Conservation (phyloP, 2,329 filamentous ascomycete genomes). For the Aspergillus eucalypticola region DNA sequence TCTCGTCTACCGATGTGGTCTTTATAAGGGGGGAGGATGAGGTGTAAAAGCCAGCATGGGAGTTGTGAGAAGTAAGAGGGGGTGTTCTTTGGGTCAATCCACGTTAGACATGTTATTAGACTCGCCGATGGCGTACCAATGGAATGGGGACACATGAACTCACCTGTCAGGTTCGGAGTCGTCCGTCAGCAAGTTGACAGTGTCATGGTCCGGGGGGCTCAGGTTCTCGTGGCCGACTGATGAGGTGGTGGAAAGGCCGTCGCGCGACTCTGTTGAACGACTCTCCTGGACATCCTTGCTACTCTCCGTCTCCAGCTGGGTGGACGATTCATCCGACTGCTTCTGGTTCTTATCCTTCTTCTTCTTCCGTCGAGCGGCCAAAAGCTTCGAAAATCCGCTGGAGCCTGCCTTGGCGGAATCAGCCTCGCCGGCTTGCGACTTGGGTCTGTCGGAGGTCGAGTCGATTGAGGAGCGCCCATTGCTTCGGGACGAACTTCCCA, state of each 20-base stretch:
- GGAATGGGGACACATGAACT: slow-evolving; percentile 15
- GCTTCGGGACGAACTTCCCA: slow-evolving; percentile 34
- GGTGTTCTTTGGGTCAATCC: slow-evolving; percentile 38
- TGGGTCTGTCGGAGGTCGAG: slow-evolving; percentile 40
- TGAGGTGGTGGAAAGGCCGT: slow-evolving; percentile 23
- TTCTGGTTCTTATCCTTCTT: slow-evolving; percentile 42
- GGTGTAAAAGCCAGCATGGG: slow-evolving; percentile 68
- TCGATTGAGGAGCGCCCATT: slow-evolving; percentile 42
- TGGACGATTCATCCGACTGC: slow-evolving; percentile 24
- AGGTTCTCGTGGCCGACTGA: slow-evolving; percentile 28
- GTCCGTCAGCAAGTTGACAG: slow-evolving; percentile 36
- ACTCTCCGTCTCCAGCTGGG: slow-evolving; percentile 24
- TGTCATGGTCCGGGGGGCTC: slow-evolving; percentile 24
- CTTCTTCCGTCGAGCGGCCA: slow-evolving; percentile 46
- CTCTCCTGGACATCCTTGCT: slow-evolving; percentile 25
- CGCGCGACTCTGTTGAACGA: slow-evolving; percentile 28
- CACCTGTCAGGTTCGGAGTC: slow-evolving; percentile 45
- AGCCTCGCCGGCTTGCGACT: slow-evolving; percentile 41
- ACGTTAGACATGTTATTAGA: slow-evolving; percentile 33
- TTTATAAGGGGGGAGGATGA: slow-evolving; percentile 69
- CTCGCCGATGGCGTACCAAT: neutral
- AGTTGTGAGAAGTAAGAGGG: slow-evolving; percentile 59
- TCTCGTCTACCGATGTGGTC: slow-evolving; percentile 50
- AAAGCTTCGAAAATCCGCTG: slow-evolving; percentile 55
- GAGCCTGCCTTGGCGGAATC: slow-evolving; percentile 41